Evolutionary conservation across 176 grass and related monocot genomes (phyloP).

Genomic region (Raddia guianensis): DNA sequence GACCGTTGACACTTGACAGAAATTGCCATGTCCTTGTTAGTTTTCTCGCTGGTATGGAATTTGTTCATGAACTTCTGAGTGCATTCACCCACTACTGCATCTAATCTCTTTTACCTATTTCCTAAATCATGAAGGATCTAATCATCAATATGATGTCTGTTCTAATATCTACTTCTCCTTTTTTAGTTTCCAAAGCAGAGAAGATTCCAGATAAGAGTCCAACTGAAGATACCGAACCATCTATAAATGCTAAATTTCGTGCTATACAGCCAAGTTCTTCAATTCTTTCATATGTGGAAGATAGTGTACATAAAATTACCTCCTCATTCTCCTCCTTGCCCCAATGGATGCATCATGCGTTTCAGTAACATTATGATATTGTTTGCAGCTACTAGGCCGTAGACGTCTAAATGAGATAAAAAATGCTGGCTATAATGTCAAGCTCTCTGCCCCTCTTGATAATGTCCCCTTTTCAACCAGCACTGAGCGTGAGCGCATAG

Average conservation of each 20-base stretch:
- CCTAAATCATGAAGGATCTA: background rate
- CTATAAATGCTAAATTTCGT: slow-evolving; percentile 95
- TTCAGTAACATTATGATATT: slow-evolving; percentile 7
- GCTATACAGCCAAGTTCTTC: slow-evolving; percentile 70
- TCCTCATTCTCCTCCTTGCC: background rate
- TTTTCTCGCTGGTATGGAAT: background rate
- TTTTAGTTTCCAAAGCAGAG: slow-evolving; percentile 42
- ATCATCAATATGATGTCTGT: slow-evolving; percentile 15
- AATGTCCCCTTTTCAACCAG: slow-evolving; percentile 80
- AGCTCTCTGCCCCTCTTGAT: slow-evolving; percentile 86
- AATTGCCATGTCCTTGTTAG: background rate
- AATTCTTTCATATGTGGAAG: slow-evolving; percentile 92
- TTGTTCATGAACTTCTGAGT: background rate
- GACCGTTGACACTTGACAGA: background rate
- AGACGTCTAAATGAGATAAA: slow-evolving; percentile 85
- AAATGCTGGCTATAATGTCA: slow-evolving; percentile 86
- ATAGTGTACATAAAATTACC: slow-evolving; percentile 60
- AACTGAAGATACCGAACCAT: slow-evolving; percentile 64
- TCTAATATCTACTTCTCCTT: slow-evolving; percentile 4
- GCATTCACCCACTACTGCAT: background rate
- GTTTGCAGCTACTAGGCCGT: slow-evolving; percentile 77
- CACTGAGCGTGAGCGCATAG: slow-evolving; percentile 78
- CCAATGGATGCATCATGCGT: slow-evolving; percentile 3
- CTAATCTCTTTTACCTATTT: slow-evolving; percentile 13
- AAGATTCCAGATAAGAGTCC: slow-evolving; percentile 49